A percentile compares a stretch with the other conserved stretches of the same genome.
phyloP scores from a whole-genome alignment of 2,329 filamentous ascomycete species.

The Colletotrichum tropicicola region DNA sequence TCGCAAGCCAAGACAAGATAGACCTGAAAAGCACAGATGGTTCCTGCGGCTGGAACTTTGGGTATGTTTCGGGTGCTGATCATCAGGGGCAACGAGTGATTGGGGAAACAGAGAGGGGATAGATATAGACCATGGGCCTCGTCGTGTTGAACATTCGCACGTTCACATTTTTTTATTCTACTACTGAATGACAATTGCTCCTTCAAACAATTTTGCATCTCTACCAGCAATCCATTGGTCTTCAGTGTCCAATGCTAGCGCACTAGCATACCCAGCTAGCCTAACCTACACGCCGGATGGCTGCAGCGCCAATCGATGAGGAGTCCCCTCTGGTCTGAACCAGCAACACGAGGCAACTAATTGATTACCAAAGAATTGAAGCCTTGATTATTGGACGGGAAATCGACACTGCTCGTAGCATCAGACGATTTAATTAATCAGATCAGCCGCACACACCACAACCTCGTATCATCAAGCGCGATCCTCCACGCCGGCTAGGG shows the following conservation, averaged over 20 bases:
- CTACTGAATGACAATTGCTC: too few relatives aligned
- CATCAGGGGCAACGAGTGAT: not conserved
- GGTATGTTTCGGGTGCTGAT: not conserved
- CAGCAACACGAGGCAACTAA: not conserved
- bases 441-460: not conserved
- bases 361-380: not conserved
- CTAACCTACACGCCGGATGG: not conserved
- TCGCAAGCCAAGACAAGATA: not conserved
- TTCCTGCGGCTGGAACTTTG: not conserved
- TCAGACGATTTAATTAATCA: too few relatives aligned
- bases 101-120: not conserved
- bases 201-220: too few relatives aligned
- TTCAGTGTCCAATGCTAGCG: too few relatives aligned
- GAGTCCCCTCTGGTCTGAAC: not conserved
- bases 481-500: not conserved
- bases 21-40: slow-evolving; percentile 15
- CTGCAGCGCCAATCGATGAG: not conserved
- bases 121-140: not conserved
- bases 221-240: too few relatives aligned
- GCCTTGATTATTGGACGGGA: too few relatives aligned
- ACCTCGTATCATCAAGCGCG: not conserved
- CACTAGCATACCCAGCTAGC: too few relatives aligned
- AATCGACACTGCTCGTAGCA: too few relatives aligned
- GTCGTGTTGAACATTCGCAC: too few relatives aligned
- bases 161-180: too few relatives aligned